Conservation (phyloP, 2,329 filamentous ascomycete genomes). For the Colletotrichum somersetense region DNA sequence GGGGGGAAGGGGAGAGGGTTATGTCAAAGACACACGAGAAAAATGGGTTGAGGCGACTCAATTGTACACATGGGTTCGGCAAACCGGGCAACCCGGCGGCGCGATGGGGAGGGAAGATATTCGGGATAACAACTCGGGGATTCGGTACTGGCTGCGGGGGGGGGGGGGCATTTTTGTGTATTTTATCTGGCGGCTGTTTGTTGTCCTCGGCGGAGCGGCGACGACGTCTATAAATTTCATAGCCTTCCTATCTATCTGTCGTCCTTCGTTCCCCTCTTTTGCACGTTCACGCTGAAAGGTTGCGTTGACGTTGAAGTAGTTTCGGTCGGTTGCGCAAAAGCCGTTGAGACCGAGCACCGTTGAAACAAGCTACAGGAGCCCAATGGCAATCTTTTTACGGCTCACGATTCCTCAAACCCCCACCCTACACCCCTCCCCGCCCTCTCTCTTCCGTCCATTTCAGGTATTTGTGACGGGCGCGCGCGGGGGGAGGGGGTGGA, state of each 20-base stretch:
- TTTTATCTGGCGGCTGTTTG: not conserved
- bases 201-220: not conserved
- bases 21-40: not conserved
- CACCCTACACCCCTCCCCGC: too few relatives aligned
- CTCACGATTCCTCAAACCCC: too few relatives aligned
- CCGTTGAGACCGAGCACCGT: not conserved
- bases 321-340: not conserved
- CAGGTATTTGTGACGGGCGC: too few relatives aligned
- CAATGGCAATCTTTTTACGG: too few relatives aligned
- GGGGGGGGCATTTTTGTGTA: not conserved
- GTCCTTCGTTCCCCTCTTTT: not conserved
- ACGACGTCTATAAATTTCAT: not conserved
- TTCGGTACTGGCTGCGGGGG: not conserved
- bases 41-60: not conserved
- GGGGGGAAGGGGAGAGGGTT: too few relatives aligned
- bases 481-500: too few relatives aligned
- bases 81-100: not conserved
- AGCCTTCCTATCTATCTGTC: not conserved
- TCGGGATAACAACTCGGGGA: not conserved
- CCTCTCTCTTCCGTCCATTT: too few relatives aligned
- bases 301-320: not conserved
- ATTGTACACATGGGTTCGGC: not conserved
- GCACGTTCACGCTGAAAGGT: not conserved
- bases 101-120: not conserved
- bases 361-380: not conserved